Evolutionary conservation across 495 filamentous ascomycete species (phyloP), one percentile per base, ranked within the genome.

Genomic region (Penicilliopsis zonata): DNA sequence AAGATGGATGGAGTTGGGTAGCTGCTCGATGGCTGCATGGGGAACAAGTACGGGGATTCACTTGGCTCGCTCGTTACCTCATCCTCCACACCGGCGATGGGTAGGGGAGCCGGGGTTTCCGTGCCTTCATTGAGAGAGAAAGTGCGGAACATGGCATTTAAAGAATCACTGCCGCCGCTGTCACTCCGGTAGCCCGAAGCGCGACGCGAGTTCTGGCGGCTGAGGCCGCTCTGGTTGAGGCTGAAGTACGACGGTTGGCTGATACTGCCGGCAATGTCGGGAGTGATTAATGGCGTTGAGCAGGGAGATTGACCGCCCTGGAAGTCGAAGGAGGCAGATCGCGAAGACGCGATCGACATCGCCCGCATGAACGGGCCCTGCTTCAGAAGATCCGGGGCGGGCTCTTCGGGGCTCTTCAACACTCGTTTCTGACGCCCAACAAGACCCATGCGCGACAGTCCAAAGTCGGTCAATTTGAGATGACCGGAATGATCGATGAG

Each of bases 401-500:
- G 73, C 34, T 95, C 86, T 23, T 77, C 75, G 22, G 74, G 74
- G 43, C 74, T 83, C 51, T 85, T 85, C 32, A 93, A 66, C 9
- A 85, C 82, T 42, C 92, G 75, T 59, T 96, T 96, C 50, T 96
- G 90, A 37, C 90, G 82, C 30, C 90, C 90, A 34, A 98, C 79
- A 24, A 98, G 65, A 45, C 92, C 90, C 92, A 98, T 98, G 18
- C 90, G 78, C 12, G 90, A 98, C 17, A 98, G 63, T 27, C 90
- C 90, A 59, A 98, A 98, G 58, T 98, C 90, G 4, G 90, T 98
- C 45, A 98, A 60, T 61, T 98, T 98, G 36, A 98, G 60, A 58
- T 98, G 90, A 5, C 90, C 90, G 43, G 83, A 94, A 46, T 90
- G 86, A 49, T 98, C 90, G 44, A 98, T 98, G 34, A 98, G 68